Percentiles rank a stretch among this genome's conserved stretches.
Evolutionary conservation across 305 asterid genomes (phyloP).

Genomic region (Fraxinus greggii): DNA sequence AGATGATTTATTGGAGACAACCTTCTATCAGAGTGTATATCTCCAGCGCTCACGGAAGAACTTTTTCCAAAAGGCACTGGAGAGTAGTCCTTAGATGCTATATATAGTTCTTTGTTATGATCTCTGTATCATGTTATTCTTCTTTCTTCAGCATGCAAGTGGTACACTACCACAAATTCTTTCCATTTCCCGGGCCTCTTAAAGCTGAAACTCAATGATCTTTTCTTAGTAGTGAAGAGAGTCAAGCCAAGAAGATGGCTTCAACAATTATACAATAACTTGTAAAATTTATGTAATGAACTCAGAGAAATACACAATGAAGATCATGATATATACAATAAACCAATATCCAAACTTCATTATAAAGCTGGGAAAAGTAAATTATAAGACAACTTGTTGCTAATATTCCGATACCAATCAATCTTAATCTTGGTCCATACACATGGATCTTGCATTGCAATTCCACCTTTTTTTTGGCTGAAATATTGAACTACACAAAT

Average conservation of each 20-base stretch:
- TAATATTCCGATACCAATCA: conserved; percentile 33
- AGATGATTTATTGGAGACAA: conserved; percentile 77
- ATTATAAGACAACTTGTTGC: conserved; percentile 25
- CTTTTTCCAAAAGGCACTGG: conserved; percentile 56
- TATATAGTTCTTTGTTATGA: neutral
- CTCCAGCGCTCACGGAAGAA: conserved; percentile 74
- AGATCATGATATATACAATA: neutral
- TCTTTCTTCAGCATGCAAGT: neutral
- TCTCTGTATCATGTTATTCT: neutral
- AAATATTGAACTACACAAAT: conserved; percentile 39
- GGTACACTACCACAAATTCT: neutral
- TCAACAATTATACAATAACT: neutral
- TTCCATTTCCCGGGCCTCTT: neutral
- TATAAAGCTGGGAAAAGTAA: neutral
- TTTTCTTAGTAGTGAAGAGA: neutral
- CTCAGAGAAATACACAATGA: neutral
- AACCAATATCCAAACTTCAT: neutral
- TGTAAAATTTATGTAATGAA: neutral
- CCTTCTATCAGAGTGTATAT: conserved; percentile 79
- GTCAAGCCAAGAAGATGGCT: neutral
- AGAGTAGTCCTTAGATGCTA: neutral
- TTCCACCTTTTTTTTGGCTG: conserved; percentile 36
- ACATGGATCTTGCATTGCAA: conserved; percentile 39
- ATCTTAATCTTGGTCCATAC: conserved; percentile 38
- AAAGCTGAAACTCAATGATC: neutral